Evolutionary conservation across 768 basidiomycete species (phyloP), one percentile per base, ranked within the genome.

Genomic region (Trametes cinnabarina): DNA sequence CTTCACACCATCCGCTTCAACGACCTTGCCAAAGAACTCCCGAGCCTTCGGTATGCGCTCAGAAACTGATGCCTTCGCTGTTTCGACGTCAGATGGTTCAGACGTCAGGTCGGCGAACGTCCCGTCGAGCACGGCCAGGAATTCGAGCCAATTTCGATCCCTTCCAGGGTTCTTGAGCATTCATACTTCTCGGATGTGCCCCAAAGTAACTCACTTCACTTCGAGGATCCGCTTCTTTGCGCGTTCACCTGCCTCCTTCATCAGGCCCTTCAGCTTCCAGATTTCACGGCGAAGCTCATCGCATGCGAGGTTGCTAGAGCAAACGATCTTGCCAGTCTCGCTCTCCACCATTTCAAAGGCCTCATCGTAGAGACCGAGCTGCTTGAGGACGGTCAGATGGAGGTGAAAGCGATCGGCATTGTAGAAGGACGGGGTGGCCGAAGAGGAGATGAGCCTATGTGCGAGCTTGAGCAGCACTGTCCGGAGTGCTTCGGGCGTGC

Each of bases 71-170:
- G 55, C 64, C 53, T 76, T 77, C 35, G 69, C 72, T 9, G 70
- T 69, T 39, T 78, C 74, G n/a, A 69, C 67, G 23, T 49, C 58
- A 3, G 37, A 39, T 4, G 23, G 39, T 6, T 66, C 68, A 42
- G 69, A 62, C 0, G 71, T 65, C 39, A 77, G 52, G 48, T 75
- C 69, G 37, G 73, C 70, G 61, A 93, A 86, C 9, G 85, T 78
- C 1, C 83, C 84, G 60, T 93, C 86, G 5, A 93, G 71, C 20
- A 92, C 72, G 6, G 90, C 81, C 41, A 90, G 69, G 68, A 93
- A 92, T 65, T 92, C 90, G 5, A 90, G 76, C 92, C 92, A 94
- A 65, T 93, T 93, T 35, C 90, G 86, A 65, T 93, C 88, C 35
- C 91, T 82, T 10, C 25, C 20, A 32, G 35, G 34, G 15, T 41